A percentile compares a stretch with the other conserved stretches of the same genome.
Conservation (phyloP, 2,329 filamentous ascomycete genomes). For the Pseudodiploospora longispora region DNA sequence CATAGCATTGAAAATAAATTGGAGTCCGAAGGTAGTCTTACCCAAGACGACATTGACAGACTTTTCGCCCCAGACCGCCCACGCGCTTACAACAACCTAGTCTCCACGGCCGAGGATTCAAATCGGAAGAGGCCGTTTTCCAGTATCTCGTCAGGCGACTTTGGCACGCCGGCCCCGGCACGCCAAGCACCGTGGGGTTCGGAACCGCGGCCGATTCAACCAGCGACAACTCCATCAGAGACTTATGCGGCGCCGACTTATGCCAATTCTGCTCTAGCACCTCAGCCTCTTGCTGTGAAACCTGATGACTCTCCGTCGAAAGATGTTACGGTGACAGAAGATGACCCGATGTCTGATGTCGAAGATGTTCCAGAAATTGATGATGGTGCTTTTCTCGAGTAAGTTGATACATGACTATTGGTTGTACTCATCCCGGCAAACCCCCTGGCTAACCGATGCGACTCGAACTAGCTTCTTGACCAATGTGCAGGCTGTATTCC, state of each 20-base stretch:
- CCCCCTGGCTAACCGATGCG: neutral
- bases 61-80: conserved; percentile 27
- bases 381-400: conserved; percentile 39
- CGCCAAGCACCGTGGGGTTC: conserved; percentile 40
- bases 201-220: conserved; percentile 37
- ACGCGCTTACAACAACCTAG: conserved; percentile 20
- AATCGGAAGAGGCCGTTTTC: conserved; percentile 40
- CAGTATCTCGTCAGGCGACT: conserved; percentile 35
- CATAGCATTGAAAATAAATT: conserved; percentile 76
- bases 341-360: conserved; percentile 25
- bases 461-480: conserved; percentile 46
- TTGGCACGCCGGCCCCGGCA: conserved; percentile 30
- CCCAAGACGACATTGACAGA: conserved; percentile 39
- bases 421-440: no score
- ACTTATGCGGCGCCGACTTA: conserved; percentile 22
- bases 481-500: conserved; percentile 58
- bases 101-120: conserved; percentile 18
- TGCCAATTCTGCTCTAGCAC: conserved; percentile 35
- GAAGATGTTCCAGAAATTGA: conserved; percentile 31
- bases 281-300: conserved; percentile 34
- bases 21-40: conserved; percentile 38
- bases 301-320: conserved; percentile 28
- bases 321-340: conserved; percentile 25
- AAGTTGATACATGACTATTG: conserved; percentile 12
- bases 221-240: conserved; percentile 29